Evolutionary conservation across 768 basidiomycete genomes (phyloP).

Genomic region (Tricholoma terreum): DNA sequence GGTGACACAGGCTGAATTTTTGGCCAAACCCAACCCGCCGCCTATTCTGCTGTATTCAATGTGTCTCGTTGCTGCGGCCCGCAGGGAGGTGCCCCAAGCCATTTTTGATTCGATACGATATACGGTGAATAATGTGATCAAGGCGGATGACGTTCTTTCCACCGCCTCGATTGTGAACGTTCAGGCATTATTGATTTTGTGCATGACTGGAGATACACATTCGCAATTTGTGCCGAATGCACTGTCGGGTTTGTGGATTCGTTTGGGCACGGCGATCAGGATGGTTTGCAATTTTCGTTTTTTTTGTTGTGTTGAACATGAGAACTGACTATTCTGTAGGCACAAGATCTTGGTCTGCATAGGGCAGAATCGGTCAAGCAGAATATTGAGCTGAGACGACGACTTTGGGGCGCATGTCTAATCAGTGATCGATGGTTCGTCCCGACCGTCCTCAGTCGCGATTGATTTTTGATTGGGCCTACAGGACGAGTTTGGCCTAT

Average conservation of each 20-base stretch:
- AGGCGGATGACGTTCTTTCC: conserved; percentile 87
- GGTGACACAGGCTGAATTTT: conserved; percentile 84
- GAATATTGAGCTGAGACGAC: conserved; percentile 80
- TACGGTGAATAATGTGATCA: conserved; percentile 82
- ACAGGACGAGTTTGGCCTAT: conserved; percentile 82
- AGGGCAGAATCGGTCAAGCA: conserved; percentile 85
- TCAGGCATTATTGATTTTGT: conserved; percentile 80
- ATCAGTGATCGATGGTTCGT: conserved; percentile 90
- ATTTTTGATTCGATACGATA: conserved; percentile 91
- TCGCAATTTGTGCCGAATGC: conserved; percentile 86
- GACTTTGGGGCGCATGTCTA: conserved; percentile 93
- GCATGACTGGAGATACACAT: conserved; percentile 88
- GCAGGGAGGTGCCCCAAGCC: conserved; percentile 76
- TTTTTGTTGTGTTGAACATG: neutral
- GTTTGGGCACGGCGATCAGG: conserved; percentile 84
- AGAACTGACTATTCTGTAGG: conserved; percentile 43
- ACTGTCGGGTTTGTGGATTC: conserved; percentile 81
- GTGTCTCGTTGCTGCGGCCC: conserved; percentile 87
- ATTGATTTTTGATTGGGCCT: neutral
- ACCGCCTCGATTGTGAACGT: conserved; percentile 85
- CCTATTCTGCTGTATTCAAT: conserved; percentile 90
- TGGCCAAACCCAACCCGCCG: conserved; percentile 68
- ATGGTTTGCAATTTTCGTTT: conserved; percentile 57
- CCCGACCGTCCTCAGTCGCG: conserved; percentile 6
- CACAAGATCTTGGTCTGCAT: conserved; percentile 95